Percentiles rank a stretch among this genome's conserved stretches.
phyloP scores from a whole-genome alignment of 2,329 filamentous ascomycete species.

The Penicillium crustosum region DNA sequence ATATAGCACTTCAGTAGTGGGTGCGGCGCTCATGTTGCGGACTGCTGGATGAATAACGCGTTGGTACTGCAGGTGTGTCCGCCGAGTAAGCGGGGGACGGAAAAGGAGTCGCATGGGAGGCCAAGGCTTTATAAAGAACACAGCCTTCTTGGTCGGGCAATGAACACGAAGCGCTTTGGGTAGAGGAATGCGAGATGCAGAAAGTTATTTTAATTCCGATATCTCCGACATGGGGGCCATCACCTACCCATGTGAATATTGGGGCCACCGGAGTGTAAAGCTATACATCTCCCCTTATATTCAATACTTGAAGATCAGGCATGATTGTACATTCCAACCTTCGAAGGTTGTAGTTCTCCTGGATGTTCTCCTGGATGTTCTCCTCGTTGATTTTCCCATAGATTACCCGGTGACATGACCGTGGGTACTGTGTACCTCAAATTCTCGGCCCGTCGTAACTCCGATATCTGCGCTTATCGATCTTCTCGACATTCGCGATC shows the following conservation, averaged over 20 bases:
- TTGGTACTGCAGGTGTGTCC: slow-evolving; percentile 10
- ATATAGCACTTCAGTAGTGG: slow-evolving; percentile 42
- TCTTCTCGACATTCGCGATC: slow-evolving; percentile 13
- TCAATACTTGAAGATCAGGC: not conserved
- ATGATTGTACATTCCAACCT: not conserved
- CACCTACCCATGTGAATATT: slow-evolving; percentile 9
- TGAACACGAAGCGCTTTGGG: not conserved
- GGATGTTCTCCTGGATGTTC: not conserved
- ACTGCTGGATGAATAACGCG: slow-evolving; percentile 15
- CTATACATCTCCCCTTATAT: not conserved
- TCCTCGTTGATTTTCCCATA: not conserved
- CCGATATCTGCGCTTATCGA: slow-evolving; percentile 29
- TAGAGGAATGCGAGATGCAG: slow-evolving; percentile 14
- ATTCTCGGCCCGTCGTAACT: slow-evolving; percentile 33
- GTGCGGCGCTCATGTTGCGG: slow-evolving; percentile 39
- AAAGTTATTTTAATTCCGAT: slow-evolving; percentile 19
- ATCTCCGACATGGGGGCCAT: slow-evolving; percentile 24
- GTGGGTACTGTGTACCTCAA: not conserved
- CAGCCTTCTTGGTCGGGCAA: not conserved
- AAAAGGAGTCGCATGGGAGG: not conserved
- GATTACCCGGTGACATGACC: not conserved
- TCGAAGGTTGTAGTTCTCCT: not conserved
- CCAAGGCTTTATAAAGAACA: not conserved
- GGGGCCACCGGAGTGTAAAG: not conserved
- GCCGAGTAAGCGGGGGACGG: slow-evolving; percentile 24